A percentile compares a stretch with the other conserved stretches of the same genome.
Conservation (phyloP, 495 filamentous ascomycete genomes). For the Usnea hakonensis region DNA sequence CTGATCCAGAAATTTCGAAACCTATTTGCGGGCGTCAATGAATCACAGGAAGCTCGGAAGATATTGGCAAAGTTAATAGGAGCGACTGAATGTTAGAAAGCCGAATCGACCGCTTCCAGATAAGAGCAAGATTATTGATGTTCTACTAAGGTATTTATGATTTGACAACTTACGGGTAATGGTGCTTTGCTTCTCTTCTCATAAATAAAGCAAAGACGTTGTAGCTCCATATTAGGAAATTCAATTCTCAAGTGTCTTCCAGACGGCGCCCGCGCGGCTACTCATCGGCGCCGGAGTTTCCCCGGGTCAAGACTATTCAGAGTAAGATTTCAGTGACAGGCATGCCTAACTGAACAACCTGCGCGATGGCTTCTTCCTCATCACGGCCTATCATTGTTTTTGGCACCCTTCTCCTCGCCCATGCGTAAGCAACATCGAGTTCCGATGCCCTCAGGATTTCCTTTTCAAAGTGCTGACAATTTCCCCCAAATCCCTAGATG, state of each 20-base stretch:
- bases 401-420: conserved; percentile 59
- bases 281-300: background rate
- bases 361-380: conserved; percentile 15
- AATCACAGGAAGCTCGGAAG: conserved; percentile 39
- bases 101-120: background rate
- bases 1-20: conserved; percentile 20
- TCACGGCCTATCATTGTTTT: conserved; percentile 43
- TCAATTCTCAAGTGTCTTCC: background rate
- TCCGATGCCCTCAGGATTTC: background rate
- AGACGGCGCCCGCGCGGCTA: background rate
- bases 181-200: no score
- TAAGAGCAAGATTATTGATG: no score
- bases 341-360: no score
- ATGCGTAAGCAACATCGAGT: conserved; percentile 52
- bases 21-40: background rate
- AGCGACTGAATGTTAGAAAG: background rate
- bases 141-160: no score
- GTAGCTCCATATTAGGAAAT: no score
- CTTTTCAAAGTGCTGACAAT: conserved; percentile 3
- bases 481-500: conserved; percentile 43
- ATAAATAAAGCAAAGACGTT: no score
- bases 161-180: no score
- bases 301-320: background rate
- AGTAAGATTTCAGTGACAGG: no score
- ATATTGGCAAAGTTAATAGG: background rate